Evolutionary conservation across 768 basidiomycete species (phyloP).

Genomic region (Tubosaeta brunneosetosa): DNA sequence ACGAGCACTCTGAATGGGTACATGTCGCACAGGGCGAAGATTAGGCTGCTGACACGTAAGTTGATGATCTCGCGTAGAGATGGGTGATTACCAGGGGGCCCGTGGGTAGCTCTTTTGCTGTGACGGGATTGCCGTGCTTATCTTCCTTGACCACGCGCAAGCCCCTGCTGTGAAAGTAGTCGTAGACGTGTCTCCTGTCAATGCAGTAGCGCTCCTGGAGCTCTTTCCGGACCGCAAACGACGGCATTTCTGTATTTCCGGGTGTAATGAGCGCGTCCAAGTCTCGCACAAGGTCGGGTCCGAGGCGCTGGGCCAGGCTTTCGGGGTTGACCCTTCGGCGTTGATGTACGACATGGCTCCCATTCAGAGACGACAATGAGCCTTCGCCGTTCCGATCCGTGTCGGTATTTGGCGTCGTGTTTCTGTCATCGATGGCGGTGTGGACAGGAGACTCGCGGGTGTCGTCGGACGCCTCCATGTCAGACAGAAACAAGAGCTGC

Average conservation of each 20-base stretch:
- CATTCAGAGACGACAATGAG: not conserved
- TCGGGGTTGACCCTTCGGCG: conserved; percentile 60
- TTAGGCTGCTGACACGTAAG: conserved; percentile 25
- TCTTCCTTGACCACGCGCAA: conserved; percentile 63
- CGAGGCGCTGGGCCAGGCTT: conserved; percentile 61
- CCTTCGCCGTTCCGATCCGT: conserved; percentile 2
- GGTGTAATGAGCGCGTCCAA: conserved; percentile 67
- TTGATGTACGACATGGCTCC: conserved; percentile 19
- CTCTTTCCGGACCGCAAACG: conserved; percentile 63
- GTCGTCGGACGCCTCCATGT: conserved; percentile 12
- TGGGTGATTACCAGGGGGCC: conserved; percentile 19
- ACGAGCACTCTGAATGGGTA: conserved; percentile 14
- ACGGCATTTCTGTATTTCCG: conserved; percentile 70
- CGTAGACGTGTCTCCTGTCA: conserved; percentile 72
- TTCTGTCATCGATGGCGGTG: not conserved
- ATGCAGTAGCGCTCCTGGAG: conserved; percentile 67
- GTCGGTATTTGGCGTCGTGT: conserved; percentile 1
- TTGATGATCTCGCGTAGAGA: conserved; percentile 6
- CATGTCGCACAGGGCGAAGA: conserved; percentile 29
- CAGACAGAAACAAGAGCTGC: conserved; percentile 1
- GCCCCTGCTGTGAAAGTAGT: conserved; percentile 67
- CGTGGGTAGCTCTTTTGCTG: conserved; percentile 17
- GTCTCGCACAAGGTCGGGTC: conserved; percentile 62
- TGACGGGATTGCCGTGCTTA: conserved; percentile 48
- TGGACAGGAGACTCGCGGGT: conserved; percentile 2